phyloP scores from a whole-genome alignment of 495 filamentous ascomycete species.

The Hyphodiscus hymeniophilus region DNA sequence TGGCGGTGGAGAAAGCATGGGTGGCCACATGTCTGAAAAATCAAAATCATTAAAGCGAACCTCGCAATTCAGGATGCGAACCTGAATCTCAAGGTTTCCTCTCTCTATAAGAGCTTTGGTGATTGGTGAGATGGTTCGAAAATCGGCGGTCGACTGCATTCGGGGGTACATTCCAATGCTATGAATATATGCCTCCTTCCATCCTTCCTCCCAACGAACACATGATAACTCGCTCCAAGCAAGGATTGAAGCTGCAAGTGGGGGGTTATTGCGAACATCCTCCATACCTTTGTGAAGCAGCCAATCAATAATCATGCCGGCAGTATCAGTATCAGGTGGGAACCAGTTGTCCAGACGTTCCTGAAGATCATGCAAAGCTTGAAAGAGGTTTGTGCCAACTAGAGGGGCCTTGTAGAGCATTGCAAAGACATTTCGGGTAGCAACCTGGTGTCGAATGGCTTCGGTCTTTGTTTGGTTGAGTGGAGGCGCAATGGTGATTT shows the following conservation, averaged over 20 bases:
- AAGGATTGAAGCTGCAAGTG: slow-evolving; percentile 51
- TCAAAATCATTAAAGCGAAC: slow-evolving; percentile 49
- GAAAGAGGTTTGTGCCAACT: slow-evolving; percentile 49
- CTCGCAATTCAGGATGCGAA: slow-evolving; percentile 54
- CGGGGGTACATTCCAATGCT: slow-evolving; percentile 52
- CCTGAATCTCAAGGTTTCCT: slow-evolving; percentile 52
- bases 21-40: slow-evolving; percentile 56
- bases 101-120: slow-evolving; percentile 57
- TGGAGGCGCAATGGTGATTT: slow-evolving; percentile 49
- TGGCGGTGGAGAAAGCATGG: slow-evolving; percentile 23
- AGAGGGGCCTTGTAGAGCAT: slow-evolving; percentile 47
- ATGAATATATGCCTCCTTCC: slow-evolving; percentile 61
- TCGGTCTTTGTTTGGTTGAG: slow-evolving; percentile 35
- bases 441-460: slow-evolving; percentile 44
- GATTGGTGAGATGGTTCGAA: slow-evolving; percentile 47
- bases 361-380: slow-evolving; percentile 49
- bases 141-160: slow-evolving; percentile 48
- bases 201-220: slow-evolving; percentile 58
- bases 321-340: slow-evolving; percentile 35
- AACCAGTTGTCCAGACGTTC: slow-evolving; percentile 46
- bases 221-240: slow-evolving; percentile 53
- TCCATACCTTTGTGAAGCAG: slow-evolving; percentile 50
- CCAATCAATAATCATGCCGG: slow-evolving; percentile 48
- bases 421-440: slow-evolving; percentile 57
- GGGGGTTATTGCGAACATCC: slow-evolving; percentile 56